Conservation (phyloP, 345 rosid genomes). For the Melaleuca quinquenervia region DNA sequence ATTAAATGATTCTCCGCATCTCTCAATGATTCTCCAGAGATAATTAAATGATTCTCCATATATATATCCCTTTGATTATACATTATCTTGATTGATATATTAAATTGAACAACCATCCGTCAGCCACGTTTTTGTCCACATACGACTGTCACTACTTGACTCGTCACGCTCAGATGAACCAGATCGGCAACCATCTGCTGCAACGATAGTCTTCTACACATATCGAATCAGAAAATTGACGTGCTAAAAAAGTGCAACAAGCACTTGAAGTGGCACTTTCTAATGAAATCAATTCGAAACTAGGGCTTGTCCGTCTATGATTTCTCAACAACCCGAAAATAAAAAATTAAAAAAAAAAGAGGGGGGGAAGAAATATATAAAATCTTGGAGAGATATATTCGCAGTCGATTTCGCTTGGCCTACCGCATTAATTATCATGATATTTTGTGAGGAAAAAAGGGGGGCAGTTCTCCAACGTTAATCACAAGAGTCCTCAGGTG, state of each 20-base stretch:
- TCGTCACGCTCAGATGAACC: background rate
- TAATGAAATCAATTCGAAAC: background rate
- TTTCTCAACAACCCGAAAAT: background rate
- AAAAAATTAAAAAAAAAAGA: no score
- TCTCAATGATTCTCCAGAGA: no score
- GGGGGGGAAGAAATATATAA: background rate
- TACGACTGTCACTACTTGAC: rapidly evolving
- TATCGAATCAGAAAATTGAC: background rate
- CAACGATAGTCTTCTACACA: background rate
- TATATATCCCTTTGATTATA: background rate
- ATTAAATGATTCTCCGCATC: background rate
- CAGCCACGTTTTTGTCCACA: background rate
- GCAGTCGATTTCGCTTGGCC: background rate
- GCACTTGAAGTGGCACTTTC: background rate
- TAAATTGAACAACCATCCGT: background rate
- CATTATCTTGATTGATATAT: background rate
- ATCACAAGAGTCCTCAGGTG: background rate
- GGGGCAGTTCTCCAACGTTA: background rate
- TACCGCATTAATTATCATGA: background rate
- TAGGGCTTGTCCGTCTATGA: background rate
- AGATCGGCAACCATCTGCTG: background rate
- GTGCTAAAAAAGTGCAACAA: background rate
- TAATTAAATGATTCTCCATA: background rate
- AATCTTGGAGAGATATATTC: background rate
- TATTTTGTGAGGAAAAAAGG: background rate